Evolutionary conservation across 371 early-diverging fungal genomes (phyloP).

Genomic region (Actinomortierella ambigua): DNA sequence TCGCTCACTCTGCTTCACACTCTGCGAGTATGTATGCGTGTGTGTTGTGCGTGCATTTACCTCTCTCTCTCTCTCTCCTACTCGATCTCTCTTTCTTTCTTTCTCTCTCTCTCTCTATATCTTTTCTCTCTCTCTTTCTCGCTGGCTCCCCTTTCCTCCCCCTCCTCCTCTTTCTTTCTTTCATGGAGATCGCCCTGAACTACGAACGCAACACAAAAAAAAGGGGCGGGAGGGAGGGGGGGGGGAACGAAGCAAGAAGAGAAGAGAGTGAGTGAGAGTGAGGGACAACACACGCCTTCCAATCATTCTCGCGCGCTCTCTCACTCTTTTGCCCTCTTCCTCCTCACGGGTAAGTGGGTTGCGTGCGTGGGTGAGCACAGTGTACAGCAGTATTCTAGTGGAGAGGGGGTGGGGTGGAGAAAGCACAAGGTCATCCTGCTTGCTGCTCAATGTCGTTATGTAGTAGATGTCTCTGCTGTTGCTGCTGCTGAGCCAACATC

Average conservation of each 20-base stretch:
- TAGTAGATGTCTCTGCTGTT: too few species aligned
- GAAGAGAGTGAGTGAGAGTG: too few species aligned
- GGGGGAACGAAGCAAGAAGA: neutral
- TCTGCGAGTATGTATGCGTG: neutral
- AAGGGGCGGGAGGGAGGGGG: neutral
- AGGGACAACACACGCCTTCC: neutral
- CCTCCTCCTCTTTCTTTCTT: neutral
- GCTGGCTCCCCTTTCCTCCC: neutral
- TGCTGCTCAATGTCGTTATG: too few species aligned
- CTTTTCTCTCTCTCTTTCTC: neutral
- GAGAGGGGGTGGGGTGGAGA: too few species aligned
- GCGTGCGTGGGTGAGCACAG: too few species aligned
- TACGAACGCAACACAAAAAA: neutral
- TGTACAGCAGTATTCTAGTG: too few species aligned
- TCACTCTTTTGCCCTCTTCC: neutral
- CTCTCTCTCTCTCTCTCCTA: neutral
- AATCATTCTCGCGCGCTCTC: neutral
- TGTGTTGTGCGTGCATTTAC: neutral
- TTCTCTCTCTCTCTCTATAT: slow-evolving; percentile 4
- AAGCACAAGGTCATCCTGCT: too few species aligned
- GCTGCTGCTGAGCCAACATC: too few species aligned
- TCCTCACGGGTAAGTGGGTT: too few species aligned
- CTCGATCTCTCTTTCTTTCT: slow-evolving; percentile 1
- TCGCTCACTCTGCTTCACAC: neutral
- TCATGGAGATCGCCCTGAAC: neutral